Evolutionary conservation across 2,329 filamentous ascomycete species (phyloP).

Genomic region (Westerdykella sp.): DNA sequence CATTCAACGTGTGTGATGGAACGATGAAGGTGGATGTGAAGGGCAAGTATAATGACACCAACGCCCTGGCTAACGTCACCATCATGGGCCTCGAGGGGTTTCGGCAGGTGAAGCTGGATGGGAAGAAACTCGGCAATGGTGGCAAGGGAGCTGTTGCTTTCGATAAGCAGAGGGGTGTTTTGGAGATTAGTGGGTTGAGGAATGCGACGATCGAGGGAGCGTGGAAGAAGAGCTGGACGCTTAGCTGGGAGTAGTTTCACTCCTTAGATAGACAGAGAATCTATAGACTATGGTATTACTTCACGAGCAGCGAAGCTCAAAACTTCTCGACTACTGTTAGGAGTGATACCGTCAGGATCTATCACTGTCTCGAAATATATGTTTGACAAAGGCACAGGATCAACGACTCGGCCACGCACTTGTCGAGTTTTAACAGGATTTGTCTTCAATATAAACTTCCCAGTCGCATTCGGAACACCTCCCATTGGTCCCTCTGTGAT

Average conservation of each 20-base stretch:
- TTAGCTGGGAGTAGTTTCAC: slow-evolving; percentile 44
- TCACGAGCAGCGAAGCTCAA: too few species aligned
- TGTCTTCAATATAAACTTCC: too few species aligned
- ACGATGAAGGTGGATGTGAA: slow-evolving; percentile 44
- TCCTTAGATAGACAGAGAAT: too few species aligned
- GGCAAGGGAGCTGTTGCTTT: slow-evolving; percentile 42
- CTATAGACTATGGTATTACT: too few species aligned
- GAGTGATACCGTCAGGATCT: too few species aligned
- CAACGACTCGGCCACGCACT: too few species aligned
- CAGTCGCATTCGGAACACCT: too few species aligned
- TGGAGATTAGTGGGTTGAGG: slow-evolving; percentile 49
- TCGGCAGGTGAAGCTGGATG: slow-evolving; percentile 46
- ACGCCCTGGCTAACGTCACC: slow-evolving; percentile 56
- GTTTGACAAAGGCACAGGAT: too few species aligned
- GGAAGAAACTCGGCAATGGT: slow-evolving; percentile 33
- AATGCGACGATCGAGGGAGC: slow-evolving; percentile 48
- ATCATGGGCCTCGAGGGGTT: slow-evolving; percentile 51
- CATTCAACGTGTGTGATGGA: slow-evolving; percentile 42
- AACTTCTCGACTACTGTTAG: too few species aligned
- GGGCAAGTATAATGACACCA: slow-evolving; percentile 52
- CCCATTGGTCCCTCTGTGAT: too few species aligned
- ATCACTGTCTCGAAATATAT: too few species aligned
- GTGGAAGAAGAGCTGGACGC: slow-evolving; percentile 53
- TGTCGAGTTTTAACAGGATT: too few species aligned
- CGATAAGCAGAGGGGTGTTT: slow-evolving; percentile 42